Conservation (phyloP, 352 stramenopile species). For the Phytophthora boehmeriae region DNA sequence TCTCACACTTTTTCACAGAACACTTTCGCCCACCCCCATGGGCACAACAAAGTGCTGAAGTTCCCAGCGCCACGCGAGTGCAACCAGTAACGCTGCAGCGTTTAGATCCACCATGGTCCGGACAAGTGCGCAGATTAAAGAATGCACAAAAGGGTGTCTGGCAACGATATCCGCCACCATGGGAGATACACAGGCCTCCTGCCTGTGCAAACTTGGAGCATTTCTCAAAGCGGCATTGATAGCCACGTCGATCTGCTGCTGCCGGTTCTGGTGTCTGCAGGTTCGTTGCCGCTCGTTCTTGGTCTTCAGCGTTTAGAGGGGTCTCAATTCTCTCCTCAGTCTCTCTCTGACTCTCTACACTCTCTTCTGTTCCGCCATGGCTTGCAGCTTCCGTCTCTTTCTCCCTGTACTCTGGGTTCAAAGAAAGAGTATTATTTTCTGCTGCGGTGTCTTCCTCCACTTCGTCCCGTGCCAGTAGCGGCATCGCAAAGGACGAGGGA, state of each 20-base stretch:
- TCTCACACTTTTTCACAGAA: constrained; percentile 70
- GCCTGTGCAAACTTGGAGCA: constrained; percentile 71
- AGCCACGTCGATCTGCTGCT: constrained; percentile 21
- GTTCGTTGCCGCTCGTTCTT: neutral
- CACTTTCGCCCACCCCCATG: constrained; percentile 78
- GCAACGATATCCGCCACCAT: constrained; percentile 74
- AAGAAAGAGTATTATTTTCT: neutral
- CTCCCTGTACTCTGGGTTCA: neutral
- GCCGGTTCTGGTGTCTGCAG: neutral
- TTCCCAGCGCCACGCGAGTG: constrained; percentile 54
- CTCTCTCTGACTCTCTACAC: neutral
- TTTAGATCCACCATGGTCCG: constrained; percentile 75
- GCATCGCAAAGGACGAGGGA: constrained; percentile 51
- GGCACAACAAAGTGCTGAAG: constrained; percentile 58
- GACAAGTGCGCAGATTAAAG: constrained; percentile 75
- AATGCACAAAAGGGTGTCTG: constrained; percentile 74
- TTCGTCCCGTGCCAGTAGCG: constrained; percentile 33
- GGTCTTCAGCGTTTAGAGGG: neutral
- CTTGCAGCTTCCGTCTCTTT: constrained; percentile 3
- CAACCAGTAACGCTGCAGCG: constrained; percentile 61
- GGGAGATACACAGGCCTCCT: constrained; percentile 65
- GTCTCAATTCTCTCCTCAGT: neutral
- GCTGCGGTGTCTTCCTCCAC: constrained; percentile 20
- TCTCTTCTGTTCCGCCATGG: neutral
- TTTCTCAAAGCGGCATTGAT: constrained; percentile 52